Base-by-base conservation (phyloP, 306 rosid species). In the Glycyrrhiza uralensis region DNA sequence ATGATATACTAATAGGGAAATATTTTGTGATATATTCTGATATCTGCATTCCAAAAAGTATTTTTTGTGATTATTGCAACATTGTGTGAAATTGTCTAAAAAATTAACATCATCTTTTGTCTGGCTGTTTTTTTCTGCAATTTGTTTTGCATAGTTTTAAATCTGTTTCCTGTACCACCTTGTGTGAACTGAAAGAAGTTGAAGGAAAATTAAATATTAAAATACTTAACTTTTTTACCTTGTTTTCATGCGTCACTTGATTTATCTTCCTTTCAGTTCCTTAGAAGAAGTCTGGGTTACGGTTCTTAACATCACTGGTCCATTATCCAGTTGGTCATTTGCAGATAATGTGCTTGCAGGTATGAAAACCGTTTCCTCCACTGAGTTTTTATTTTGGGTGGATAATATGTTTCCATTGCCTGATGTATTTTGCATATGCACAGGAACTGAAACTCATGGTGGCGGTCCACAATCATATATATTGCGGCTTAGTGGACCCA, bases 311-410 rank as follows among this genome's bases (percentile, higher is more conserved):
- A 86, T 94, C 71, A 94, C 99, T 5, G 99, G 99, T 69, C 99
- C 97, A 59, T 85, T 94, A 88, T 89, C 96, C n/a, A 80, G 82
- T 78, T 94, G 99, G 99, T 94, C 99, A 71, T 91, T 94, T 82
- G 96, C 97, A 46, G 96, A 91, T 59, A 83, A 86, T 38, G 61
- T 46, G 69, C 87, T 93, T 75, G 88, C 97, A 81, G 98, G 98
- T 90, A 75, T 42, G 42, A 64, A 61, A 84, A 51, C 10, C 20
- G 8, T 24, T 55, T 61, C 75, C 10, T 51, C 19, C 52, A 20
- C 35, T 56, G 49, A 11, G 28, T 32, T 20, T 56, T 76, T 71
- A 7, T 7, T 66, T 69, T 36, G 61, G 18, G 32, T 59, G 14
- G 11, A 59, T 39, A 57, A 60, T 59, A 18, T 79, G 19, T 59